phyloP scores from a whole-genome alignment of 371 early-diverging fungal genomes.

The Batkoa obscura region DNA sequence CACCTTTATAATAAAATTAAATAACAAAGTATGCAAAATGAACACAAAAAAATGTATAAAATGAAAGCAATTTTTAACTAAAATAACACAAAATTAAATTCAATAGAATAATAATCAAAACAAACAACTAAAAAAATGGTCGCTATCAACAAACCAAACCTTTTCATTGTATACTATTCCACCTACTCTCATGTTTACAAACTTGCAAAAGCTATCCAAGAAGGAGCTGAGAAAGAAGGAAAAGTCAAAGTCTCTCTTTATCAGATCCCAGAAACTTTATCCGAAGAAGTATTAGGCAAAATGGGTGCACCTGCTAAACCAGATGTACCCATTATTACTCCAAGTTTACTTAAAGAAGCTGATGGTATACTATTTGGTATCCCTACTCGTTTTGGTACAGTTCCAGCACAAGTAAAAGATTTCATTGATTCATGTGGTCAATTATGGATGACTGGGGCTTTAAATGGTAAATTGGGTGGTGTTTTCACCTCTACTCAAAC shows the following conservation, averaged over 20 bases:
- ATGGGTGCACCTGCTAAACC: slow-evolving; percentile 43
- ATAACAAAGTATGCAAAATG: too few species aligned
- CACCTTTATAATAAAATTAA: too few species aligned
- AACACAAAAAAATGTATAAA: too few species aligned
- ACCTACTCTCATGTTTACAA: slow-evolving; percentile 54
- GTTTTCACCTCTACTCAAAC: slow-evolving; percentile 50
- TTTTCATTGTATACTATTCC: slow-evolving; percentile 21
- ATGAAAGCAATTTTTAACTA: too few species aligned
- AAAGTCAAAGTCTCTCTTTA: slow-evolving; percentile 42
- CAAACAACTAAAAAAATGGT: slow-evolving; percentile 9
- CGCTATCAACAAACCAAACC: not conserved
- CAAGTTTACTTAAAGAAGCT: slow-evolving; percentile 32
- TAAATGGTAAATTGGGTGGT: slow-evolving; percentile 52
- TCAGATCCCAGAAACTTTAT: slow-evolving; percentile 35
- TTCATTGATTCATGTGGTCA: slow-evolving; percentile 48
- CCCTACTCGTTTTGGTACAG: slow-evolving; percentile 37
- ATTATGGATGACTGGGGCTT: slow-evolving; percentile 40
- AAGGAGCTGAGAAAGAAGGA: slow-evolving; percentile 36
- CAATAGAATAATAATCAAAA: too few species aligned
- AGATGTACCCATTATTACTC: slow-evolving; percentile 33
- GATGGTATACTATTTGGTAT: slow-evolving; percentile 45
- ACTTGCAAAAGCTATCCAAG: slow-evolving; percentile 39
- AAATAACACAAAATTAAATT: too few species aligned
- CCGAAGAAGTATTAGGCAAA: slow-evolving; percentile 24
- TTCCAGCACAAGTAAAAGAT: slow-evolving; percentile 58